Conservation (phyloP, 2,329 filamentous ascomycete genomes). For the Graphium sp. region DNA sequence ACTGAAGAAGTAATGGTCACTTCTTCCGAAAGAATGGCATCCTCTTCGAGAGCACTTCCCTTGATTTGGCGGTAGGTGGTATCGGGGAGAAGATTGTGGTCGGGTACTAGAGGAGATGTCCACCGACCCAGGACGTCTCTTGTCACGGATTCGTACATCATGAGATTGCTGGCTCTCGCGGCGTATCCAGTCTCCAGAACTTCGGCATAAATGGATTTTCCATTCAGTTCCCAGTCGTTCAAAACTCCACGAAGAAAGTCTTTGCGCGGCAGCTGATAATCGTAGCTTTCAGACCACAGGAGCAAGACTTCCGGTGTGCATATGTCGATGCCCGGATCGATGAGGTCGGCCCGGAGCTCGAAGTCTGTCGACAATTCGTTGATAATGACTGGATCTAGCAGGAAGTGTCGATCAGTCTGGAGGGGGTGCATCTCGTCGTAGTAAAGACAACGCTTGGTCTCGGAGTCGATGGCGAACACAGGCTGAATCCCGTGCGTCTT, state of each 20-base stretch:
- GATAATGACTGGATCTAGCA: conserved; percentile 66
- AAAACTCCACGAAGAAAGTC: conserved; percentile 86
- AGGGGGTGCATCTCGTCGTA: conserved; percentile 79
- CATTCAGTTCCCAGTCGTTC: conserved; percentile 93
- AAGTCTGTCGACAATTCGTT: conserved; percentile 53
- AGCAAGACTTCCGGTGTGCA: conserved; percentile 92
- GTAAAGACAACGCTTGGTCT: conserved; percentile 68
- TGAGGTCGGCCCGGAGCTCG: conserved; percentile 71
- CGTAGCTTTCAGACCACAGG: conserved; percentile 93
- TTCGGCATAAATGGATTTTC: conserved; percentile 89
- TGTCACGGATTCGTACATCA: conserved; percentile 78
- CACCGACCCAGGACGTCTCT: conserved; percentile 75
- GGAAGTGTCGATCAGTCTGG: conserved; percentile 46
- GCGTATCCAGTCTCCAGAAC: conserved; percentile 73
- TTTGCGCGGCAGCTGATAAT: conserved; percentile 78
- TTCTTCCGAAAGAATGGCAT: conserved; percentile 57
- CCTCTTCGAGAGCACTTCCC: conserved; percentile 42
- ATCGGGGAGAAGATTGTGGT: conserved; percentile 66
- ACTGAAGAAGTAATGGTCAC: conserved; percentile 55
- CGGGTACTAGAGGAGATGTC: conserved; percentile 78
- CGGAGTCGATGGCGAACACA: conserved; percentile 73
- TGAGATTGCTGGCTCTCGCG: conserved; percentile 69
- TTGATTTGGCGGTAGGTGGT: conserved; percentile 55
- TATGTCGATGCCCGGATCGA: conserved; percentile 92
- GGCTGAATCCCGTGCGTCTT: conserved; percentile 62